These are phyloP conservation scores for Meyerozyma guilliermondii DNA, from an alignment of 1,139 yeast species.

Conservation along the genomic window DNA sequence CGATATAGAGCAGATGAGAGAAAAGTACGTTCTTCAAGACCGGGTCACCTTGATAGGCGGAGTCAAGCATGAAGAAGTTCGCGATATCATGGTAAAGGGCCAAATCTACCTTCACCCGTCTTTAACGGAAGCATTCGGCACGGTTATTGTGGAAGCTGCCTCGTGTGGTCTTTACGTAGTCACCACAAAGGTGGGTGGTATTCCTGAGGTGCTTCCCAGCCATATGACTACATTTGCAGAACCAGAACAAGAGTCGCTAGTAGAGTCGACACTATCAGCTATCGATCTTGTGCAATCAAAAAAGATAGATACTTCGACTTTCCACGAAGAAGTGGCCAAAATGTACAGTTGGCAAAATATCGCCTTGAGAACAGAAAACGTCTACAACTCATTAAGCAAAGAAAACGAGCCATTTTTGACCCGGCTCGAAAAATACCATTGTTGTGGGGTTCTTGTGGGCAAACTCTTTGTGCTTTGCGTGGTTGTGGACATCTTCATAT, in stretches of 20 bases:
- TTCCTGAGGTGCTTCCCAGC: slow-evolving; percentile 90
- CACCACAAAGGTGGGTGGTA: slow-evolving; percentile 95
- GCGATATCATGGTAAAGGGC: slow-evolving; percentile 90
- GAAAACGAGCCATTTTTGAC: slow-evolving; percentile 44
- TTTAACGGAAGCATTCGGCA: slow-evolving; percentile 95
- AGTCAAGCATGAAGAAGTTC: slow-evolving; percentile 85
- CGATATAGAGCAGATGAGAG: slow-evolving; percentile 94
- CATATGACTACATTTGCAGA: slow-evolving; percentile 93
- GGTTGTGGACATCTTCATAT: slow-evolving; percentile 70
- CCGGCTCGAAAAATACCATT: slow-evolving; percentile 56
- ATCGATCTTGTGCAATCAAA: slow-evolving; percentile 53
- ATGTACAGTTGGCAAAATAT: slow-evolving; percentile 96
- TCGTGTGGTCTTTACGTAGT: slow-evolving; percentile 93
- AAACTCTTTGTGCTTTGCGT: slow-evolving; percentile 72
- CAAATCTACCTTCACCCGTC: slow-evolving; percentile 93
- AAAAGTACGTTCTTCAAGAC: slow-evolving; percentile 78
- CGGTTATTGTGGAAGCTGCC: slow-evolving; percentile 96
- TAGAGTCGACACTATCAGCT: slow-evolving; percentile 63
- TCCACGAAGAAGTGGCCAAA: slow-evolving; percentile 70
- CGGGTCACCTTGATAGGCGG: slow-evolving; percentile 83
- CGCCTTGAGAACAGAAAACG: slow-evolving; percentile 79
- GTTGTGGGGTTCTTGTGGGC: slow-evolving; percentile 83
- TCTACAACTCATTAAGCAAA: slow-evolving; percentile 57
- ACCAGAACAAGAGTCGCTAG: slow-evolving; percentile 76
- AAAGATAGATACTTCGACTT: slow-evolving; percentile 62